These are phyloP conservation scores for Neonectria punicea DNA, from an alignment of 2,329 filamentous ascomycete genomes.

Conservation along the genomic window DNA sequence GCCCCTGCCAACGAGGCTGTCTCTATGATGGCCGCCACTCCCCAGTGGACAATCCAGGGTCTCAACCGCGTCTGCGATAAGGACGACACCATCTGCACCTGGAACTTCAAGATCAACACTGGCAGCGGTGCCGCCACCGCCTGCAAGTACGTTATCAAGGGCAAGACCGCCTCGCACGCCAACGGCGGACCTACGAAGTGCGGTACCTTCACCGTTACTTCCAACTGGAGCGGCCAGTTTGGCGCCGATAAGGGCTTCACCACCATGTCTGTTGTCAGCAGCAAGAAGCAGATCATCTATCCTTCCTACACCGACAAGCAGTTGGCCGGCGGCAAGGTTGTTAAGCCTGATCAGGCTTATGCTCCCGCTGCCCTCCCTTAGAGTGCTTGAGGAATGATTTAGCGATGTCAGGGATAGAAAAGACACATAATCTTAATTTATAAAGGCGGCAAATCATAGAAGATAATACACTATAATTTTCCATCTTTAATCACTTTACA, in stretches of 20 bases:
- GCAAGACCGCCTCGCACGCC: conserved; percentile 48
- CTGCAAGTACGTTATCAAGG: conserved; percentile 46
- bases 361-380: conserved; percentile 42
- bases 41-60: conserved; percentile 55
- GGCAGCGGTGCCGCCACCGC: conserved; percentile 51
- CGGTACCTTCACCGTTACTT: conserved; percentile 61
- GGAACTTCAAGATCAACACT: conserved; percentile 56
- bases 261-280: conserved; percentile 58
- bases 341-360: conserved; percentile 61
- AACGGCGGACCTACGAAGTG: conserved; percentile 55
- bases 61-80: conserved; percentile 53
- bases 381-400: not conserved
- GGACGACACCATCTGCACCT: conserved; percentile 53
- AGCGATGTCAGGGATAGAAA: not conserved
- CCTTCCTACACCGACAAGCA: conserved; percentile 64
- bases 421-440: not conserved
- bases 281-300: conserved; percentile 57
- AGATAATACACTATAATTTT: not conserved
- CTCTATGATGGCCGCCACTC: conserved; percentile 53
- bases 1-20: conserved; percentile 41
- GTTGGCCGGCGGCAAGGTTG: conserved; percentile 55
- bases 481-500: too few species aligned
- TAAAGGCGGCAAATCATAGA: not conserved
- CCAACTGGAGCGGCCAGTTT: conserved; percentile 66
- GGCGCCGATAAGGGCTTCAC: conserved; percentile 63